Evolutionary conservation across 2,329 filamentous ascomycete genomes (phyloP).

Genomic region (Cadophora gregata): DNA sequence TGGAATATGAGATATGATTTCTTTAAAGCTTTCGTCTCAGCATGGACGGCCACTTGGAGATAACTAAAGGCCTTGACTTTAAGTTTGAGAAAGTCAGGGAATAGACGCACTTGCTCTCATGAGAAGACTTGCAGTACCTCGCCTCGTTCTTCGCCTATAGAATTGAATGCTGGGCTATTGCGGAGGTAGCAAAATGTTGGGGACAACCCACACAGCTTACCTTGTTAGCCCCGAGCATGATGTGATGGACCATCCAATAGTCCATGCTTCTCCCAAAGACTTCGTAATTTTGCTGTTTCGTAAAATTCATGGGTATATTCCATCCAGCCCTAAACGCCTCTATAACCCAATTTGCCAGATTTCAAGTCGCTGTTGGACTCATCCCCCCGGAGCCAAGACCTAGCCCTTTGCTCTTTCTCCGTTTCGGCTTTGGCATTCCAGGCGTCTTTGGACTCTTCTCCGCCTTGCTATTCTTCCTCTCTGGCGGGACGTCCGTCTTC

Average conservation of each 20-base stretch:
- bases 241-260: background rate
- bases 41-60: background rate
- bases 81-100: background rate
- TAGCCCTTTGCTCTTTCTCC: slow-evolving; percentile 46
- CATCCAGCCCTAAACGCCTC: slow-evolving; percentile 13
- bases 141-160: background rate
- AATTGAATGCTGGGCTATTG: background rate
- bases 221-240: background rate
- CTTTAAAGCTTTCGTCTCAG: background rate
- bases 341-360: background rate
- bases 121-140: background rate
- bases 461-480: slow-evolving; percentile 40
- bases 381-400: background rate
- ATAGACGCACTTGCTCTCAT: background rate
- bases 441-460: slow-evolving; percentile 45
- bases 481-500: slow-evolving; percentile 39
- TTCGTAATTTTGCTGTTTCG: background rate
- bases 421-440: slow-evolving; percentile 45
- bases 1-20: background rate
- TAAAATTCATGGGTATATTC: slow-evolving; percentile 22
- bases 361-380: slow-evolving; percentile 10
- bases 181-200: background rate
- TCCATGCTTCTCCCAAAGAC: background rate
- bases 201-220: background rate
- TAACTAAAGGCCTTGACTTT: no score